Evolutionary conservation across 306 rosid genomes (phyloP).

Genomic region (Lablab purpureus): DNA sequence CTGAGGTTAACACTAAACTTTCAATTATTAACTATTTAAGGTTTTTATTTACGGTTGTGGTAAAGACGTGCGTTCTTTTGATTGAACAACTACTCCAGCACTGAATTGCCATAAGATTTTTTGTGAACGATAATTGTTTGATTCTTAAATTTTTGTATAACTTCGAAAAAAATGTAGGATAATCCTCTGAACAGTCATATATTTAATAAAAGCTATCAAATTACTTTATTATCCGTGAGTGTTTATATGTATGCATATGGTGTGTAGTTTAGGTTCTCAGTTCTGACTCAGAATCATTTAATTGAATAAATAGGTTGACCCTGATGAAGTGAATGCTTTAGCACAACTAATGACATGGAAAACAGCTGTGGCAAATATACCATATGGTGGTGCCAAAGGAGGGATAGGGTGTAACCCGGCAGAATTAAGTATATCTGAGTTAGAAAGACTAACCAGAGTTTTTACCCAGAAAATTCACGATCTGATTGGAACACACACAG

Average conservation of each 20-base stretch:
- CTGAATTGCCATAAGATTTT: slow-evolving; percentile 15
- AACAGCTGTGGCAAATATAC: slow-evolving; percentile 96
- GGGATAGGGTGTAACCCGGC: slow-evolving; percentile 92
- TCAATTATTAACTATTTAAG: background rate
- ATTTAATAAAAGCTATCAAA: background rate
- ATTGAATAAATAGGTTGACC: slow-evolving; percentile 77
- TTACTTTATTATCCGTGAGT: background rate
- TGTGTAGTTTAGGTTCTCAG: slow-evolving; percentile 4
- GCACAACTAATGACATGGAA: slow-evolving; percentile 99
- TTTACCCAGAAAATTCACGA: slow-evolving; percentile 98
- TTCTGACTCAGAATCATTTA: slow-evolving; percentile 26
- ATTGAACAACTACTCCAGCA: slow-evolving; percentile 2
- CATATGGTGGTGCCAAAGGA: slow-evolving; percentile 98
- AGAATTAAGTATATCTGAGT: slow-evolving; percentile 75
- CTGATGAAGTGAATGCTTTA: slow-evolving; percentile 97
- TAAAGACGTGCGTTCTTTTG: slow-evolving; percentile 7
- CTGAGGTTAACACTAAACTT: slow-evolving; percentile 67
- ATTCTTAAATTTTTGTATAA: slow-evolving; percentile 1
- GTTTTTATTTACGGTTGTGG: slow-evolving; percentile 16
- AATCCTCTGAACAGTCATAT: background rate
- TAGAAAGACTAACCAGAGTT: slow-evolving; percentile 88
- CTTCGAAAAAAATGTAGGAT: background rate
- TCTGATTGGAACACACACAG: slow-evolving; percentile 81
- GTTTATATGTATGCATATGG: background rate
- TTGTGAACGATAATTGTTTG: background rate